Evolutionary conservation across 495 filamentous ascomycete species (phyloP), one percentile per base, ranked within the genome.

Genomic region (Bryoglossum gracile): DNA sequence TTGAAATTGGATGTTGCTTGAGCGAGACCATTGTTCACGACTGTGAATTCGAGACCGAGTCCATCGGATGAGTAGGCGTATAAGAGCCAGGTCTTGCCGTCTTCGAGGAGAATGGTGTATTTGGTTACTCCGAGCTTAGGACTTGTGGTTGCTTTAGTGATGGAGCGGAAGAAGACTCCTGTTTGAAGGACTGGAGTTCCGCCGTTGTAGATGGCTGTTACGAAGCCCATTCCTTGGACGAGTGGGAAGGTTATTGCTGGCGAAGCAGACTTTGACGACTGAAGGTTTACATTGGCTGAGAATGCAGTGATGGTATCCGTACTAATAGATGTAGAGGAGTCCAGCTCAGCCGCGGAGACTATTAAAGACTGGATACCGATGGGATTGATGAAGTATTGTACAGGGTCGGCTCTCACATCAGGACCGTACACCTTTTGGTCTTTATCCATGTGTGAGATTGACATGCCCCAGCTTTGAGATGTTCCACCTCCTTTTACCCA

Each of bases 181-280:
- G 82, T 86, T 54, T 87, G 78, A 18, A 97, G 69, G 9, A 83
- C 36, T 2, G 91, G 90, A 21, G 80, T 77, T 3, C 80, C 68
- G 25, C 75, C 74, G 35, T 71, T 74, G 64, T 91, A 97, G n/a
- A 84, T 47, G 3, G 72, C 91, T 3, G 89, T 95, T 9, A 94
- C 75, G 53, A 88, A 91, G 0, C 78, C 89, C 82, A 91, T 90
- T 3, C 92, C 92, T 62, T 96, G 91, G 1, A 94, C 81, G 5
- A 95, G 61, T 0, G 90, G 90, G 56, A 95, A 86, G 0, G 80
- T 81, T 26, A 97, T 71, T 1, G 64, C 50, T 2, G 81, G 68
- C 0, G 64, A 54, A 1, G 77, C 76, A 11, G 74, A 74, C 11
- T 60, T 52, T 26, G 73, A 65, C 3, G 74, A 68, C 25, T 72